Evolutionary conservation across 176 grass and related monocot genomes (phyloP).

Genomic region (Avena atlantica): DNA sequence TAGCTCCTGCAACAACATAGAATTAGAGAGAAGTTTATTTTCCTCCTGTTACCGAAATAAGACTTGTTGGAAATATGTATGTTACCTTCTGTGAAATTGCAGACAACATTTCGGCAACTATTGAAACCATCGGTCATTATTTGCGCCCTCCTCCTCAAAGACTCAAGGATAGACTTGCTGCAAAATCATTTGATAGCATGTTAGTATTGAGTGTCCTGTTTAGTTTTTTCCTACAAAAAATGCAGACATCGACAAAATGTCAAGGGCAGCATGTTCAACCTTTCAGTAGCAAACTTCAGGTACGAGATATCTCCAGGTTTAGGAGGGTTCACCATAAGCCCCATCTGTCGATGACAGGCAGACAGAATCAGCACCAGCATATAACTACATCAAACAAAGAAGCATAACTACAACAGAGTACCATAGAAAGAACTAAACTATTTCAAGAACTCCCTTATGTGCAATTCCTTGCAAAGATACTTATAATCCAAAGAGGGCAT

Average conservation of each 20-base stretch:
- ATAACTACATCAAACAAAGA: constrained; percentile 33
- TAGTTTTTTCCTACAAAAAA: constrained; percentile 20
- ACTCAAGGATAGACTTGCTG: constrained; percentile 84
- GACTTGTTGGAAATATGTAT: neutral
- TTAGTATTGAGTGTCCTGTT: neutral
- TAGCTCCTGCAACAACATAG: constrained; percentile 73
- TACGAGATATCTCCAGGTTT: constrained; percentile 98
- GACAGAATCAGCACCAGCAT: constrained; percentile 15
- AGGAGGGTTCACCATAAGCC: constrained; percentile 94
- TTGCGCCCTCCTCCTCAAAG: constrained; percentile 87
- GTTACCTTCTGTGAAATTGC: constrained; percentile 97
- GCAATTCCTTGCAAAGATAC: neutral
- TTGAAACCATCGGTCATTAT: constrained; percentile 99
- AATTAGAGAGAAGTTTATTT: constrained; percentile 8
- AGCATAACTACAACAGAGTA: constrained; percentile 19
- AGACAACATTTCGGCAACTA: constrained; percentile 95
- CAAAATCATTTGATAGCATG: constrained; percentile 44
- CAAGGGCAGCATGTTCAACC: constrained; percentile 50
- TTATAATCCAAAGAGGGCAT: neutral
- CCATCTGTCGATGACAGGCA: constrained; percentile 66
- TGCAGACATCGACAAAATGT: constrained; percentile 30
- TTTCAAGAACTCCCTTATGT: constrained; percentile 9
- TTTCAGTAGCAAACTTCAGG: constrained; percentile 78
- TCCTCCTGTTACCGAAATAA: neutral
- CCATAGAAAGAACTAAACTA: constrained; percentile 5